phyloP scores from a whole-genome alignment of 2,329 filamentous ascomycete species.

The Pseudocercospora fijiensis region DNA sequence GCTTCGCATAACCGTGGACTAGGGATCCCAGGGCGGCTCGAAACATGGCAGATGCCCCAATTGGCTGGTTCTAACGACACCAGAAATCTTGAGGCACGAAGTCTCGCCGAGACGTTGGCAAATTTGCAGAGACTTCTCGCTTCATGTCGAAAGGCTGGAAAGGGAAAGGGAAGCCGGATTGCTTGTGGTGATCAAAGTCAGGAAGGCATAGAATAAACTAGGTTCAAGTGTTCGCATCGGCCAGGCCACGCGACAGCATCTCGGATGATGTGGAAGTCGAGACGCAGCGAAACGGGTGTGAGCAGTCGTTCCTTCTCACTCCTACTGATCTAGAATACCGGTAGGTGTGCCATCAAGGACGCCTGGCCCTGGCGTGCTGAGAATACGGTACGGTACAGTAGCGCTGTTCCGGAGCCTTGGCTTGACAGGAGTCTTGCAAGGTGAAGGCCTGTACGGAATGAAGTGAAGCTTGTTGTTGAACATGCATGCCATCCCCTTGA shows the following conservation, averaged over 20 bases:
- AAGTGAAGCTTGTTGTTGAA: no score
- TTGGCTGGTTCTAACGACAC: background rate
- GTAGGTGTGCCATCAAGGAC: background rate
- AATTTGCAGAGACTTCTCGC: constrained; percentile 6
- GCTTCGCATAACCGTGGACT: background rate
- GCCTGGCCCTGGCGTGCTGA: background rate
- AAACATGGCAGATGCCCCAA: background rate
- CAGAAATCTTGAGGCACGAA: background rate
- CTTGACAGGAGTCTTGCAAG: background rate
- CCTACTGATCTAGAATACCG: background rate
- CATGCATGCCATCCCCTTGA: no score
- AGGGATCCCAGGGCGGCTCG: background rate
- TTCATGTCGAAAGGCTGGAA: background rate
- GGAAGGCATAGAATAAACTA: background rate
- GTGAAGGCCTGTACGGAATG: background rate
- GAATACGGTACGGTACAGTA: no score
- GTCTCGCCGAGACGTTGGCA: constrained; percentile 4
- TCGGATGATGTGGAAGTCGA: background rate
- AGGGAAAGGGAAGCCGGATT: background rate
- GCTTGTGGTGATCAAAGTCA: background rate
- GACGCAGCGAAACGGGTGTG: background rate
- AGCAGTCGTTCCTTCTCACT: background rate
- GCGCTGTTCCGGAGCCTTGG: background rate
- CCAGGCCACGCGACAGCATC: background rate
- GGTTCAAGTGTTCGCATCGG: background rate